Evolutionary conservation across 176 grass and related monocot genomes (phyloP), one percentile per base, ranked within the genome.

Genomic region (Oryza brachyantha): DNA sequence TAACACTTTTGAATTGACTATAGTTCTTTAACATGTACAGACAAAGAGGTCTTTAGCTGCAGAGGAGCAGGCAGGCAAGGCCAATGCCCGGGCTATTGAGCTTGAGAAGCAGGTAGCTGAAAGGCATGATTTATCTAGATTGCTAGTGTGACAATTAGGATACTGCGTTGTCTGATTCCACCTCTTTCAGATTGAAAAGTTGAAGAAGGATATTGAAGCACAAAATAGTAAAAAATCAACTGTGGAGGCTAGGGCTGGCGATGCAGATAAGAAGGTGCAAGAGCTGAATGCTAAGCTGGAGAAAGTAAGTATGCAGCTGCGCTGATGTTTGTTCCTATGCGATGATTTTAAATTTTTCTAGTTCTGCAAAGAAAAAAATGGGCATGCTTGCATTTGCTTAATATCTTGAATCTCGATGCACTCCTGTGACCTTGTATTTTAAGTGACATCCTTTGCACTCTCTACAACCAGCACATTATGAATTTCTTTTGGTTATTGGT

Each of bases 91-190:
- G 70, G 72, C 77, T 75, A 58, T 31, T 78, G 79, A 91, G 80
- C 90, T 94, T 73, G 77, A 93, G 88, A 77, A 93, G 27, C 92
- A 94, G 96, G 96, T 94, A 87, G 24, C 59, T 28, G 57, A 57
- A 57, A 55, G 21, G n/a, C 52, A 57, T 55, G 52, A 57, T 57
- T 57, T 57, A 9, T 57, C 7, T 8, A 57, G 52, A 24, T 57
- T 57, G 7, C n/a, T 57, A 70, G 8, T 85, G 46, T 29, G 59
- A 42, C 10, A 34, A 67, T 29, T 32, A 40, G 68, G 32, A 73
- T 71, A 28, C 2, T 83, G 50, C 37, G 60, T 26, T 62, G 73
- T 50, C 73, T 83, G 17, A 76, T 67, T 29, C 43, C 65, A 16
- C 14, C 5, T 59, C 74, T 72, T 78, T 26, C 70, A 99, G 92